Percentiles rank a stretch among this genome's conserved stretches.
Conservation (phyloP, 2,329 filamentous ascomycete species). For the Penicillium sp. region DNA sequence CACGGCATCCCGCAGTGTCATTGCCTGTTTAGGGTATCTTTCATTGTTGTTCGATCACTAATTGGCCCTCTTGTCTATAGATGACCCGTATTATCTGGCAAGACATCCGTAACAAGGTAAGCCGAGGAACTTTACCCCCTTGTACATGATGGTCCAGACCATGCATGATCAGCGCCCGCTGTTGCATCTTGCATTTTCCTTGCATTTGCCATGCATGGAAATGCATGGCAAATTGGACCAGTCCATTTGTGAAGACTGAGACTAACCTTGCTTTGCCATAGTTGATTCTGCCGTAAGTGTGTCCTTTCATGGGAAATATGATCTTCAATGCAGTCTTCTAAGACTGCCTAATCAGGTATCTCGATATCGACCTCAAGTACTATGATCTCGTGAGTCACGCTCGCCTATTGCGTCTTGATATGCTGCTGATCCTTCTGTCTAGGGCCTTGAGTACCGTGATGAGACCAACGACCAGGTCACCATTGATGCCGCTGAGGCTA, state of each 20-base stretch:
- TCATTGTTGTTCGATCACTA: slow-evolving; percentile 14
- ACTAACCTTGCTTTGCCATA: slow-evolving; percentile 27
- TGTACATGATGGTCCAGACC: slow-evolving; percentile 7
- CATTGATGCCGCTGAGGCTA: slow-evolving; percentile 89
- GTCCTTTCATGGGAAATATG: not conserved
- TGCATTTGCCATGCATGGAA: not conserved
- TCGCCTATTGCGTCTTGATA: not conserved
- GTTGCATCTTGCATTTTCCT: slow-evolving; percentile 2
- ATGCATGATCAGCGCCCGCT: slow-evolving; percentile 14
- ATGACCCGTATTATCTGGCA: slow-evolving; percentile 99
- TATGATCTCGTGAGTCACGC: slow-evolving; percentile 67
- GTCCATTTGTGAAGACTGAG: slow-evolving; percentile 2
- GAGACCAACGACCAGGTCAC: slow-evolving; percentile 96
- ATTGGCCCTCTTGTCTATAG: slow-evolving; percentile 43
- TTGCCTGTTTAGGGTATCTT: not conserved
- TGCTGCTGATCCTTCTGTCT: slow-evolving; percentile 10
- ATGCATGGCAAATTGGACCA: not conserved
- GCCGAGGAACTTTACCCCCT: slow-evolving; percentile 16
- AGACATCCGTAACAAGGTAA: slow-evolving; percentile 91
- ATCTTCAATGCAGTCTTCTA: slow-evolving; percentile 13
- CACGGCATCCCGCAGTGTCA: not conserved
- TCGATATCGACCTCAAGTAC: slow-evolving; percentile 98
- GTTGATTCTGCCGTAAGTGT: slow-evolving; percentile 77
- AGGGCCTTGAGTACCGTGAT: slow-evolving; percentile 89
- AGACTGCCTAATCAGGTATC: slow-evolving; percentile 55